Evolutionary conservation across 1,284 basidiomycete genomes (phyloP), one percentile per base, ranked within the genome.

Genomic region (Athelia psychrophila): DNA sequence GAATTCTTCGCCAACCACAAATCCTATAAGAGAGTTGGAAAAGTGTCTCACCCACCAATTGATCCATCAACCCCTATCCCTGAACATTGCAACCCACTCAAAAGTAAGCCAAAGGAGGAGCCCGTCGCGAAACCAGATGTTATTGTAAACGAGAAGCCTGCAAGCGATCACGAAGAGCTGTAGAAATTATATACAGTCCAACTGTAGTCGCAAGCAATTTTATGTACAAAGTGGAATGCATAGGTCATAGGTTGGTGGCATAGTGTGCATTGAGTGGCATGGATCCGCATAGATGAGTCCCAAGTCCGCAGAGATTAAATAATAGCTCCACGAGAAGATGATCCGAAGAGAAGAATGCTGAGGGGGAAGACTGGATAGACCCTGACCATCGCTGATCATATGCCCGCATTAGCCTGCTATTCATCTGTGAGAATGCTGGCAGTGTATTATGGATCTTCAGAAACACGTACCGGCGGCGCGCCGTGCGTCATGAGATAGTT

Each of bases 1-100:
- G 76, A 81, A 33, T 98, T 95, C 75, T 98, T 94, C 63, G 68
- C 75, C 2, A 82, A 91, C 19, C 88, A 92, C 68, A 84, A 87
- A 61, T 81, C 84, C 57, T 95, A 95, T 68, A 62, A 61, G 52
- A 86, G 86, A 61, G 81, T 95, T 45, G 95, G 95, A 16, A 82
- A 71, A 55, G 88, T 92, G 19, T 69, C 75, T 12, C 90, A 91
- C 61, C 75, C 70, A 49, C 81, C 90, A 33, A 93, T 96, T 65
- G 88, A 95, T 67, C 89, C 91, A 24, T 62, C 70, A 18, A 84
- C 79, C 56, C 90, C 93, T 16, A 80, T 93, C 54, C 94, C 91
- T 10, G 81, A 81, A 57, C 86, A 88, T 50, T 96, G 94, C 59
- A 77, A 87, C 60, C 72, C 83, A 35, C 60, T 58, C 16, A 53